A percentile compares a stretch with the other conserved stretches of the same genome.
These are phyloP conservation scores for Coleophoma eucalyptorum DNA, from an alignment of 2,329 filamentous ascomycete genomes.

Conservation along the genomic window DNA sequence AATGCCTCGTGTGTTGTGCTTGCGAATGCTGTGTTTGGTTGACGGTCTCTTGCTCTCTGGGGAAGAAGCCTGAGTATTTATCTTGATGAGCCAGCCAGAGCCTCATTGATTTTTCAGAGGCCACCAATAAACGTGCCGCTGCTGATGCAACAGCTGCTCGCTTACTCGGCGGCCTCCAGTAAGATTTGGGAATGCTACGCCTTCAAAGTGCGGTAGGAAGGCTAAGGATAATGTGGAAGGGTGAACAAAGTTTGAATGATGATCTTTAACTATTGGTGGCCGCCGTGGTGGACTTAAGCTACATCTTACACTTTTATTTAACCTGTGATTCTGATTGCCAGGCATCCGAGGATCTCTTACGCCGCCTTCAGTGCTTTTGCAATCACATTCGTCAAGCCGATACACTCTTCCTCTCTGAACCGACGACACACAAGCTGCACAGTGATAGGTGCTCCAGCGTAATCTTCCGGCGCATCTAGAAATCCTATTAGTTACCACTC, in stretches of 20 bases:
- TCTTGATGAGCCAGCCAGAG: not conserved
- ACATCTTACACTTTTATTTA: too few relatives aligned
- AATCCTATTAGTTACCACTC: not conserved
- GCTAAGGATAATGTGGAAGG: too few relatives aligned
- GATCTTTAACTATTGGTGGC: too few relatives aligned
- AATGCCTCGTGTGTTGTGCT: too few relatives aligned
- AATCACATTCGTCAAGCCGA: conserved; percentile 2
- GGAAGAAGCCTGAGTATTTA: too few relatives aligned
- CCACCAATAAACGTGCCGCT: not conserved
- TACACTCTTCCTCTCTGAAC: conserved; percentile 6
- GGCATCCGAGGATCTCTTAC: too few relatives aligned
- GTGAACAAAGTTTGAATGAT: too few relatives aligned
- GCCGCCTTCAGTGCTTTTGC: not conserved
- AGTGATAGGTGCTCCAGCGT: conserved; percentile 2
- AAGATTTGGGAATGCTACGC: not conserved
- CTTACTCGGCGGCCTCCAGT: not conserved
- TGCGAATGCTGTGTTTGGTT: too few relatives aligned
- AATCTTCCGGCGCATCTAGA: conserved; percentile 3
- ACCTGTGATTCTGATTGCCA: too few relatives aligned
- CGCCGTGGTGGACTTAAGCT: too few relatives aligned
- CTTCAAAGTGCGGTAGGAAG: too few relatives aligned
- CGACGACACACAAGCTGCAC: conserved; percentile 6
- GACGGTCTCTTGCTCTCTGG: too few relatives aligned
- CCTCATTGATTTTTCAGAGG: not conserved
- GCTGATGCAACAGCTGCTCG: not conserved